These are phyloP conservation scores for Globisporangium irregulare DNA, from an alignment of 352 stramenopile species.

Conservation along the genomic window DNA sequence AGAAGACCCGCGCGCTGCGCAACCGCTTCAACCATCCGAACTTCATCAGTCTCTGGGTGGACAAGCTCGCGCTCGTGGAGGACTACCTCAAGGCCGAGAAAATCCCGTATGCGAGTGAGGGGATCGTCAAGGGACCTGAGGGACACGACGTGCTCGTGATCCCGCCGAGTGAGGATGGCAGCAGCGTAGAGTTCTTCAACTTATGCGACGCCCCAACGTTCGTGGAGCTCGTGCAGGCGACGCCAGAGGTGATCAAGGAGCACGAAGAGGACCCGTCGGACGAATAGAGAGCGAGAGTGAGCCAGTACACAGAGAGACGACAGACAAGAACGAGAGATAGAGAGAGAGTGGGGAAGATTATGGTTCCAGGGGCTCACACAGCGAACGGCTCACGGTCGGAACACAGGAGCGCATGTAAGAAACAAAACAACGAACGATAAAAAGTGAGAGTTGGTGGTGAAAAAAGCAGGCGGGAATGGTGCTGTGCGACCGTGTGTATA, in stretches of 20 bases:
- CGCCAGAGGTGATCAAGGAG: conserved; percentile 72
- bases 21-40: conserved; percentile 80
- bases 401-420: background rate
- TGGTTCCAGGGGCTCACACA: background rate
- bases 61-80: conserved; percentile 67
- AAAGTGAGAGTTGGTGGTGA: background rate
- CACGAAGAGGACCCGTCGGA: conserved; percentile 28
- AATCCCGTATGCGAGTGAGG: conserved; percentile 53
- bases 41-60: conserved; percentile 84
- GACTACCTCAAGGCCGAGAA: conserved; percentile 63
- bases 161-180: conserved; percentile 39
- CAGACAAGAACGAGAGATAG: background rate
- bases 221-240: conserved; percentile 82
- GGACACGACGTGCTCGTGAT: conserved; percentile 70
- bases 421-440: background rate
- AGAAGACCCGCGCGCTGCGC: conserved; percentile 52
- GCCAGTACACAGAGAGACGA: background rate
- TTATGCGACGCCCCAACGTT: conserved; percentile 75
- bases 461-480: background rate
- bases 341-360: background rate
- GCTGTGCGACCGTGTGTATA: background rate
- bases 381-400: background rate
- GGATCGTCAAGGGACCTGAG: conserved; percentile 55
- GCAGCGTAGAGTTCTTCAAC: conserved; percentile 81
- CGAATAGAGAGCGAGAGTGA: conserved; percentile 9